Base-by-base conservation (phyloP, 2,329 filamentous ascomycete genomes). In the Cladosporium sp. region DNA sequence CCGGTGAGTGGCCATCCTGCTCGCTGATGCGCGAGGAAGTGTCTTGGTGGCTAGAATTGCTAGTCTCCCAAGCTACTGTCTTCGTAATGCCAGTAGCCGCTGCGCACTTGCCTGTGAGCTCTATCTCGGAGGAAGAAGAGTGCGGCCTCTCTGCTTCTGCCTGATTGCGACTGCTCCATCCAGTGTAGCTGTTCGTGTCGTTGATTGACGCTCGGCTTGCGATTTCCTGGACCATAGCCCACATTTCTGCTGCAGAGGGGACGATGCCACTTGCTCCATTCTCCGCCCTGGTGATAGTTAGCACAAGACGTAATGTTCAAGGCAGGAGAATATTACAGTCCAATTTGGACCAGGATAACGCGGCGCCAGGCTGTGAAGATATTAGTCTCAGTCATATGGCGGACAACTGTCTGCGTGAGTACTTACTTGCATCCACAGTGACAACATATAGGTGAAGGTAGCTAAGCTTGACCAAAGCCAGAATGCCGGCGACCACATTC, bases 191-290 rank as follows among this genome's bases (percentile, higher is more conserved):
- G 22, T 32, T 6, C 6, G 13, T 13, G 22, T 22, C 14, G 28
- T 19, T 13, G 10, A 11, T 33, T n/a, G 3, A 5, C 28, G 42
- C 32, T 10, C 42, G 22, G 16, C 33, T 33, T 22, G 16, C 22
- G 2, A 44, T 44, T n/a, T 44, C 22, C n/a, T 43, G 41, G 9
- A n/a, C 41, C 41, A 43, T 43, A 10, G 42, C 22, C 42, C 42
- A 44, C 42, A 44, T 44, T n/a, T 44, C 42, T 32, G 42, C 42
- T 44, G 42, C 42, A 14, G 42, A 44, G 13, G 42, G 42, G 42
- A 44, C 42, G 42, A 44, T 44, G 28, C 42, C 42, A n/a, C 42
- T 44, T 33, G 42, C 42, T 16, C 42, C 42, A 28, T 44, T 44
- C 42, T 44, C 42, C 7, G 42, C 42, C 9, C 42, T 44, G 42